These are phyloP conservation scores for Leccinellum luteum DNA, from an alignment of 768 basidiomycete genomes.

Conservation along the genomic window DNA sequence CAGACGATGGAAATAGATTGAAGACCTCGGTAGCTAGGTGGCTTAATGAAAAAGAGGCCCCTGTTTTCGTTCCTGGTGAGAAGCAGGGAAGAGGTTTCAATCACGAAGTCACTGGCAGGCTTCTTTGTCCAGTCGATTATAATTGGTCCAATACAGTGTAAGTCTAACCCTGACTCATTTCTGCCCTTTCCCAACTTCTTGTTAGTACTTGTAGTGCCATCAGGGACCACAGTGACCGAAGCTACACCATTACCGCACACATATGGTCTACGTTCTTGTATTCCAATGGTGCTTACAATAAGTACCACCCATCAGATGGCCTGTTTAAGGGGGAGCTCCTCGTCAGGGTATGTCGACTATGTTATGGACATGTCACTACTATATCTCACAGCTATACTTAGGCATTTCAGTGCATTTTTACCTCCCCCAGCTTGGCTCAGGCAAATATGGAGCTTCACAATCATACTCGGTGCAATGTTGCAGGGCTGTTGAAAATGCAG, in stretches of 20 bases:
- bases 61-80: not conserved
- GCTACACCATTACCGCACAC: not conserved
- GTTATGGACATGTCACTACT: not conserved
- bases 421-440: not conserved
- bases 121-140: slow-evolving; percentile 15
- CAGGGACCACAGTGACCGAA: not conserved
- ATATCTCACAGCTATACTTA: not conserved
- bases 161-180: not conserved
- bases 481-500: not conserved
- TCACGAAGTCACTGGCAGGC: slow-evolving; percentile 5
- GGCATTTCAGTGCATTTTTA: not conserved
- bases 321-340: not conserved
- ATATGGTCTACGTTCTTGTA: not conserved
- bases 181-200: not conserved
- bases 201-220: not conserved
- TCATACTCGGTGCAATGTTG: not conserved
- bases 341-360: not conserved
- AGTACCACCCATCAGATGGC: not conserved
- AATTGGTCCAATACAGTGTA: slow-evolving; percentile 9
- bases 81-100: slow-evolving; percentile 4
- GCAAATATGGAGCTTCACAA: not conserved
- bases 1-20: slow-evolving; percentile 9
- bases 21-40: slow-evolving; percentile 3
- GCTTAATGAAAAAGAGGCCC: slow-evolving; percentile 2
- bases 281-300: not conserved